A percentile compares a stretch with the other conserved stretches of the same genome.
phyloP scores from a whole-genome alignment of 768 basidiomycete genomes.

The Lactarius evosmus region DNA sequence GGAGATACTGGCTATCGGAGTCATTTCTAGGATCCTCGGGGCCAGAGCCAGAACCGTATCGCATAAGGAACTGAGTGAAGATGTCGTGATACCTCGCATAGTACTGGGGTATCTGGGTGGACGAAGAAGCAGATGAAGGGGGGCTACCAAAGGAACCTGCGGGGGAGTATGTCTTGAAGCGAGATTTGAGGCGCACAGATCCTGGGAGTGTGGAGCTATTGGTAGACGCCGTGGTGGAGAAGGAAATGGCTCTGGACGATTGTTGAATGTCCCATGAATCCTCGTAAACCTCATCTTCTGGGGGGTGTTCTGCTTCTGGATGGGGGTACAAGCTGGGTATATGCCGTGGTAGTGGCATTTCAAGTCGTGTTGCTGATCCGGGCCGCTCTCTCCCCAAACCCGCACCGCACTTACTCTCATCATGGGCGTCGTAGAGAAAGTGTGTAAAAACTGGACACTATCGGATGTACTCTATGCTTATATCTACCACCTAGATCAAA shows the following conservation, averaged over 20 bases:
- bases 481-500: constrained; percentile 63
- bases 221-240: constrained; percentile 26
- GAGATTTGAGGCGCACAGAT: constrained; percentile 29
- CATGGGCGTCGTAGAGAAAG: constrained; percentile 97
- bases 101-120: constrained; percentile 33
- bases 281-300: constrained; percentile 49
- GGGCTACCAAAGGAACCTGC: constrained; percentile 32
- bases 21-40: constrained; percentile 68
- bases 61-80: constrained; percentile 76
- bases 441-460: constrained; percentile 22
- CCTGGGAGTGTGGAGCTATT: constrained; percentile 23
- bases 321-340: constrained; percentile 68
- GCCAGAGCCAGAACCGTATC: constrained; percentile 65
- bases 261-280: constrained; percentile 40
- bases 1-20: constrained; percentile 81
- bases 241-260: constrained; percentile 29
- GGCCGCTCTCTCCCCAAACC: neutral
- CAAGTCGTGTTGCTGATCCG: constrained; percentile 22
- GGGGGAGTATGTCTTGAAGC: constrained; percentile 26
- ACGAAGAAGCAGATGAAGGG: constrained; percentile 32
- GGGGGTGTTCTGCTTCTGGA: constrained; percentile 51
- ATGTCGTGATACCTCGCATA: constrained; percentile 52
- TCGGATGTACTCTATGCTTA: neutral
- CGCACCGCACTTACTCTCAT: constrained; percentile 28
- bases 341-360: constrained; percentile 47